Percentiles rank a stretch among this genome's conserved stretches.
Evolutionary conservation across 345 rosid genomes (phyloP).

Genomic region (Eucalyptus camaldulensis): DNA sequence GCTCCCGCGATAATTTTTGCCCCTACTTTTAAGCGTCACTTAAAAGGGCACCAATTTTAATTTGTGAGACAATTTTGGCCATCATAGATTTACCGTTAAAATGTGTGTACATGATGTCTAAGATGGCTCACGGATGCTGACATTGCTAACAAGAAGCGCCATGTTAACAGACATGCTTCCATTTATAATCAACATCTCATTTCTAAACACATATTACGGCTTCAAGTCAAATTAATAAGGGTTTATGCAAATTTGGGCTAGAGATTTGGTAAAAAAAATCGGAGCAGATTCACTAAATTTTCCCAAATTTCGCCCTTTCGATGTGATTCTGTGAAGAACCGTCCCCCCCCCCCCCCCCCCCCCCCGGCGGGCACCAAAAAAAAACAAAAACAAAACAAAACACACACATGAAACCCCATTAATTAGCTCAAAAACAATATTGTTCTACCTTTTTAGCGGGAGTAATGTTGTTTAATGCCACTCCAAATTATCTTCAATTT

Average conservation of each 20-base stretch:
- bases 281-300: background rate
- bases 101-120: no score
- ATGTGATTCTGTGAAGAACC: background rate
- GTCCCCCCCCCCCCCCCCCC: background rate
- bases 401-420: background rate
- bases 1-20: background rate
- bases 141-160: background rate
- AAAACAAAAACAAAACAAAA: no score
- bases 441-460: background rate
- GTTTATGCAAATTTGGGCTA: background rate
- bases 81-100: background rate
- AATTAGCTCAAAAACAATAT: background rate
- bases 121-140: background rate
- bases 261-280: background rate
- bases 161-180: background rate
- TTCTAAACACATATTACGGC: background rate
- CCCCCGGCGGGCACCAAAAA: no score
- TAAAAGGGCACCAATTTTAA: background rate
- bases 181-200: background rate
- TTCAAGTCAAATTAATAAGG: background rate
- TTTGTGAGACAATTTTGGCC: background rate
- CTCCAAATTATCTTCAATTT: background rate
- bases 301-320: background rate
- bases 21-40: background rate
- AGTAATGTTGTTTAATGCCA: rapidly evolving